Conservation (phyloP, 2,329 filamentous ascomycete genomes). For the Corinectria fuckeliana region DNA sequence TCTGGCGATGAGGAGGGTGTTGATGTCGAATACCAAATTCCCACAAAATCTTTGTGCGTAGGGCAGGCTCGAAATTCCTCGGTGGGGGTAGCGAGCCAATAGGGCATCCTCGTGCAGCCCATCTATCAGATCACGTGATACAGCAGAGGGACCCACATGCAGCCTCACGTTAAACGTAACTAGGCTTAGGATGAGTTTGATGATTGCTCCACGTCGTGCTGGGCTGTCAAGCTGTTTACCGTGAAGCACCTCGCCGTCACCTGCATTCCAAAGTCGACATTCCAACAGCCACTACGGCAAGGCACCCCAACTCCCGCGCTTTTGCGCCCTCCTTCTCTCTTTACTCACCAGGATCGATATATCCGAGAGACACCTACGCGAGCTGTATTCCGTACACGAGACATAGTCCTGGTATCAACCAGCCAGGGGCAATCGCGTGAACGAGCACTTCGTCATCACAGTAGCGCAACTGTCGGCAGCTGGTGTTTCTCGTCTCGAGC, state of each 20-base stretch:
- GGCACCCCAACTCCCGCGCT: slow-evolving; percentile 29
- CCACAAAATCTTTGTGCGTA: slow-evolving; percentile 53
- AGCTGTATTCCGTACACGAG: slow-evolving; percentile 24
- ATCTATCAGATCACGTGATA: slow-evolving; percentile 37
- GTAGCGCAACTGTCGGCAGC: slow-evolving; percentile 19
- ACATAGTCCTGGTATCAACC: slow-evolving; percentile 16
- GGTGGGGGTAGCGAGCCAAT: slow-evolving; percentile 48
- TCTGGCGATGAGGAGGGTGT: slow-evolving; percentile 48
- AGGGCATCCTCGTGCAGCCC: slow-evolving; percentile 21
- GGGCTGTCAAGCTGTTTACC: slow-evolving; percentile 40
- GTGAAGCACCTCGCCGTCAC: slow-evolving; percentile 31
- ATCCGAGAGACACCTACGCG: slow-evolving; percentile 19
- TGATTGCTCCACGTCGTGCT: slow-evolving; percentile 28
- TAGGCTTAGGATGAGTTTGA: slow-evolving; percentile 27
- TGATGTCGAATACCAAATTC: slow-evolving; percentile 47
- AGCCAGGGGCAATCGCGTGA: slow-evolving; percentile 33
- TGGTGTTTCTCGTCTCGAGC: slow-evolving; percentile 21
- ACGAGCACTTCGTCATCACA: slow-evolving; percentile 25
- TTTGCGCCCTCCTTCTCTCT: slow-evolving; percentile 22
- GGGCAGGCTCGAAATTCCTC: slow-evolving; percentile 47
- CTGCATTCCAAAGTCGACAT: slow-evolving; percentile 36
- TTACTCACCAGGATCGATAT: slow-evolving; percentile 15
- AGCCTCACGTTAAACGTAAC: slow-evolving; percentile 26
- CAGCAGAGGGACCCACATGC: slow-evolving; percentile 5
- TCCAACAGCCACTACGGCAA: slow-evolving; percentile 28